These are phyloP conservation scores for Penicillium cinerascens DNA, from an alignment of 495 filamentous ascomycete genomes.

Conservation along the genomic window DNA sequence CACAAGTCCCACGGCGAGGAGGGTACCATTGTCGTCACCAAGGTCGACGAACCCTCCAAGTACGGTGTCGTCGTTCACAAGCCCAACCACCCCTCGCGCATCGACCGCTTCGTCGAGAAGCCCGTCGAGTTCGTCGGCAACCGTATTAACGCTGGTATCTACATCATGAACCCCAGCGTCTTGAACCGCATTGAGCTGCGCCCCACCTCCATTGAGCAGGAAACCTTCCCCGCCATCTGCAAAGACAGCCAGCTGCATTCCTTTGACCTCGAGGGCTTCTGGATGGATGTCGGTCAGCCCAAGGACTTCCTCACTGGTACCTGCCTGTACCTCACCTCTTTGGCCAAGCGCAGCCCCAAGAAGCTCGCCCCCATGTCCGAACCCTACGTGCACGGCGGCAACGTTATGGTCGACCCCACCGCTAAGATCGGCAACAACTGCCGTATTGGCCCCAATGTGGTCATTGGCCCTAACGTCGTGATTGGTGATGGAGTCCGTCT, in stretches of 20 bases:
- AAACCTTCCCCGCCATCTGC: conserved; percentile 96
- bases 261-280: conserved; percentile 97
- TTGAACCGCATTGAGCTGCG: conserved; percentile 90
- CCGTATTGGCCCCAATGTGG: conserved; percentile 96
- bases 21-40: conserved; percentile 98
- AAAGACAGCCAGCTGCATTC: conserved; percentile 92
- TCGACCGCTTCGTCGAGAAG: conserved; percentile 99
- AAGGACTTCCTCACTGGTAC: conserved; percentile 98
- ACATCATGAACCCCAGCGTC: conserved; percentile 94
- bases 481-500: conserved; percentile 93
- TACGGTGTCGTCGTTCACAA: conserved; percentile 99
- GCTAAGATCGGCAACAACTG: conserved; percentile 98
- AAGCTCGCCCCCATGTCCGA: conserved; percentile 70
- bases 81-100: conserved; percentile 83
- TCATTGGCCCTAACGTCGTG: conserved; percentile 91
- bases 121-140: conserved; percentile 99
- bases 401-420: conserved; percentile 92
- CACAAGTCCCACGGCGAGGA: conserved; percentile 91
- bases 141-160: conserved; percentile 98
- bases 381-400: conserved; percentile 88
- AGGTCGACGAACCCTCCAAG: conserved; percentile 98
- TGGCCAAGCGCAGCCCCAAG: conserved; percentile 90
- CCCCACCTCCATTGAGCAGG: conserved; percentile 98
- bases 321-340: conserved; percentile 91
- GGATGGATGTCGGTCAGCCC: conserved; percentile 99